A percentile compares a stretch with the other conserved stretches of the same genome.
Evolutionary conservation across 805 yeast genomes (phyloP).

Genomic region (Suhomyces vadensis): DNA sequence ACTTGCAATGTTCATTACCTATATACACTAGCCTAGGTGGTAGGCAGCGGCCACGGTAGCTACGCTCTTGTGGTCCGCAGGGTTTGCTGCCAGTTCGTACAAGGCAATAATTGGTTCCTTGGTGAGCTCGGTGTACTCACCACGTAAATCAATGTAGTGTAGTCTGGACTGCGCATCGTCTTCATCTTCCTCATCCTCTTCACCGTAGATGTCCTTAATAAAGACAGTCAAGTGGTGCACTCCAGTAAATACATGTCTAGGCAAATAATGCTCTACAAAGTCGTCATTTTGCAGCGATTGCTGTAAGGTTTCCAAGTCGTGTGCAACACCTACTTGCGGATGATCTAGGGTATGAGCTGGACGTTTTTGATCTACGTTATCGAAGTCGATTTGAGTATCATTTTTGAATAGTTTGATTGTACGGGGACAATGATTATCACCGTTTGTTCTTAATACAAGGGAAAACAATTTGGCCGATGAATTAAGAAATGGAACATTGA

Average conservation of each 20-base stretch:
- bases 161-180: slow-evolving; percentile 55
- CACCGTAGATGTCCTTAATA: slow-evolving; percentile 53
- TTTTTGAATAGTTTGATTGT: slow-evolving; percentile 73
- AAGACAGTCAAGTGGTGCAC: slow-evolving; percentile 67
- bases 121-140: slow-evolving; percentile 57
- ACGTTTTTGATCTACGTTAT: slow-evolving; percentile 48
- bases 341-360: slow-evolving; percentile 58
- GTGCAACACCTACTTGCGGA: slow-evolving; percentile 59
- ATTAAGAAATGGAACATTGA: slow-evolving; percentile 74
- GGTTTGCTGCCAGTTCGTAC: slow-evolving; percentile 92
- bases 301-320: slow-evolving; percentile 38
- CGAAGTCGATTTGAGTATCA: slow-evolving; percentile 69
- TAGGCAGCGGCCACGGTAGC: slow-evolving; percentile 8
- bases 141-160: slow-evolving; percentile 77
- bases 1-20: neutral
- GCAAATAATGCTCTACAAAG: slow-evolving; percentile 80
- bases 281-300: slow-evolving; percentile 37
- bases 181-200: slow-evolving; percentile 49
- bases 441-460: slow-evolving; percentile 64
- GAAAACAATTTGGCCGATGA: slow-evolving; percentile 75
- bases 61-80: slow-evolving; percentile 69
- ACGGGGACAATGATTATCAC: slow-evolving; percentile 65
- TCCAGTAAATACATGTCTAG: slow-evolving; percentile 72
- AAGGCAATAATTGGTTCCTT: slow-evolving; percentile 73
- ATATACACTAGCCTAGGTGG: slow-evolving; percentile 1